Conservation (phyloP, 2,329 filamentous ascomycete genomes). For the Fusarium sp. region DNA sequence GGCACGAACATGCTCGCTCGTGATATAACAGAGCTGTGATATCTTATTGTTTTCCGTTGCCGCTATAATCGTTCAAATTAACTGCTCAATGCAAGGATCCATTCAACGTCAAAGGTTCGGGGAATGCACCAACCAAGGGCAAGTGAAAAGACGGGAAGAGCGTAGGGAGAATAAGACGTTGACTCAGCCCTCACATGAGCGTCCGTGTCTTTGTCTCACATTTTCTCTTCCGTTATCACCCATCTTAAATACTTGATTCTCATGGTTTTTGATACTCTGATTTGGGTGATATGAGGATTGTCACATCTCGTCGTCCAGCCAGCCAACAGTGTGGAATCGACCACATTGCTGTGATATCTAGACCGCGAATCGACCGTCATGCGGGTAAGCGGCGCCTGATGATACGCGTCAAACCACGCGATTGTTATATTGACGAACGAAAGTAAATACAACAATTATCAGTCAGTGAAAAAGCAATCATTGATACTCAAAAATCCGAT, state of each 20-base stretch:
- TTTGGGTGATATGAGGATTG: conserved; percentile 7
- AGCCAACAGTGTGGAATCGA: conserved; percentile 14
- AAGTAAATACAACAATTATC: not conserved
- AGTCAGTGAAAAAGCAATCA: not conserved
- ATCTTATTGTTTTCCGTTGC: not conserved
- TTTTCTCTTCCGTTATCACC: not conserved
- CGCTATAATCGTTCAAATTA: not conserved
- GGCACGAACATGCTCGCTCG: conserved; percentile 3
- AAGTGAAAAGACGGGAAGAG: conserved; percentile 9
- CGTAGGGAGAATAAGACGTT: conserved; percentile 31
- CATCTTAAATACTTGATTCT: not conserved
- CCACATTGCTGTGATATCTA: conserved; percentile 8
- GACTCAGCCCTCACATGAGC: conserved; percentile 6
- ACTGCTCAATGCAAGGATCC: not conserved
- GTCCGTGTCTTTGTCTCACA: not conserved
- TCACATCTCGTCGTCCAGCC: conserved; percentile 21
- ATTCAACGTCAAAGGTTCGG: conserved; percentile 1
- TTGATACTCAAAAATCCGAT: not conserved
- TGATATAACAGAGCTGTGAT: not conserved
- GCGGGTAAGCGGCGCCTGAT: conserved; percentile 1
- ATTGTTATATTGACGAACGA: not conserved
- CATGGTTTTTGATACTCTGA: not conserved
- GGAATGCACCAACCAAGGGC: not conserved
- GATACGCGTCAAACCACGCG: not conserved
- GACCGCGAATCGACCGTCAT: conserved; percentile 1